Conservation (phyloP, 257 asterid genomes). For the Schizonepeta tenuifolia region DNA sequence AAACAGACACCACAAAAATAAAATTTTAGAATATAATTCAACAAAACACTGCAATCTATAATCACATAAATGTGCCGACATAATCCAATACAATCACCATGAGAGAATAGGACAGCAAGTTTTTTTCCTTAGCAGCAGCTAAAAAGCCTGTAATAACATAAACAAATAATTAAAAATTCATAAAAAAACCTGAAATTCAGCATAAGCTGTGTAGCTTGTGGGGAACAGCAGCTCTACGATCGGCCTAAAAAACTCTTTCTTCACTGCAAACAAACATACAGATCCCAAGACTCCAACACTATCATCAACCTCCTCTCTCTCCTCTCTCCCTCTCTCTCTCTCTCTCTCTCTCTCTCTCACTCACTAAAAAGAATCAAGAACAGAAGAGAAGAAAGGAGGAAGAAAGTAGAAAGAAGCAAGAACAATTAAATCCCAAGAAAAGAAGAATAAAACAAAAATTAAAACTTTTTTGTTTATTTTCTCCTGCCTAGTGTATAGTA, state of each 20-base stretch:
- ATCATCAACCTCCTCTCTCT: slow-evolving; percentile 29
- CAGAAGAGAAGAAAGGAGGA: slow-evolving; percentile 10
- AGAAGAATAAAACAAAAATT: slow-evolving; percentile 1
- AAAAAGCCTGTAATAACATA: slow-evolving; percentile 31
- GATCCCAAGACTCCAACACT: slow-evolving; percentile 55
- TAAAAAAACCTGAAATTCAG: slow-evolving; percentile 52
- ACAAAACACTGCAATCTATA: slow-evolving; percentile 17
- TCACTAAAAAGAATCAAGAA: slow-evolving; percentile 10
- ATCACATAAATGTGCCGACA: slow-evolving; percentile 28
- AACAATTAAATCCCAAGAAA: slow-evolving; percentile 1
- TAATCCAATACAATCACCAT: slow-evolving; percentile 32
- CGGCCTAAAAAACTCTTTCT: slow-evolving; percentile 43
- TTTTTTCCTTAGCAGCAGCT: not conserved
- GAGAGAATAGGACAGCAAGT: slow-evolving; percentile 9
- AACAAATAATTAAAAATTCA: slow-evolving; percentile 22
- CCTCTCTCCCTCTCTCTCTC: slow-evolving; percentile 16
- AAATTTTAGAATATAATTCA: not conserved
- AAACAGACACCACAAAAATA: not conserved
- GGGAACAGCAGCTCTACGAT: slow-evolving; percentile 58
- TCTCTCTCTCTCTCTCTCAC: slow-evolving; percentile 27
- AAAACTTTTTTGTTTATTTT: not conserved
- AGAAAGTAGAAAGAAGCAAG: slow-evolving; percentile 23
- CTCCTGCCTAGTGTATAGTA: slow-evolving; percentile 24
- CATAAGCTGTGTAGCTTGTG: slow-evolving; percentile 40
- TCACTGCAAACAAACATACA: slow-evolving; percentile 40